A percentile compares a stretch with the other conserved stretches of the same genome.
Conservation (phyloP, 176 grass and related monocot species). For the Carex cristatella region DNA sequence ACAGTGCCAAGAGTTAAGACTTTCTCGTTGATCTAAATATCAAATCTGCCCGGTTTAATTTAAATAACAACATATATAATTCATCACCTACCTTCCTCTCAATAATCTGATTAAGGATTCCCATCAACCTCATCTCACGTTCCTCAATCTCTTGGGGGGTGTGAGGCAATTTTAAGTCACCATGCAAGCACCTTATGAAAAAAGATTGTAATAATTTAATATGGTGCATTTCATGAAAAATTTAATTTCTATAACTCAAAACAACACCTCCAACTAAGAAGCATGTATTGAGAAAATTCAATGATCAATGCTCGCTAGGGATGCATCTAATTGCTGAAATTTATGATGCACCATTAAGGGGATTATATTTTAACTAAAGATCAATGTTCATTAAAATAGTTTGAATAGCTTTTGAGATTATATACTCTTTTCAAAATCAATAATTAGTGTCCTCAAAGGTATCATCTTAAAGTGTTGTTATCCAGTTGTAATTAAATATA, state of each 20-base stretch:
- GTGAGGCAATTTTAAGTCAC: background rate
- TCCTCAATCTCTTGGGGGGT: background rate
- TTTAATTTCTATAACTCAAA: background rate
- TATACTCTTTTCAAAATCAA: background rate
- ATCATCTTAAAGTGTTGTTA: background rate
- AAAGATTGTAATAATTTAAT: background rate
- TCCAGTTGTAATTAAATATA: background rate
- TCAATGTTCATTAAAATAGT: background rate
- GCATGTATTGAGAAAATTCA: background rate
- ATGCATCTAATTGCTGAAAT: background rate
- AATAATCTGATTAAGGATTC: background rate
- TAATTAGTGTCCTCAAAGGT: background rate
- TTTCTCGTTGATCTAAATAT: background rate
- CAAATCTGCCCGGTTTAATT: background rate
- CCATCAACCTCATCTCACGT: background rate
- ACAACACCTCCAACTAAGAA: background rate
- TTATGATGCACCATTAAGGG: background rate
- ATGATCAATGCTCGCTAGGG: background rate
- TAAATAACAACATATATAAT: background rate
- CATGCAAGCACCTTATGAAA: background rate
- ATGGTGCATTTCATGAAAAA: background rate
- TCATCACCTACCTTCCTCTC: conserved; percentile 15
- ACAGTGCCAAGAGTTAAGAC: too few relatives aligned
- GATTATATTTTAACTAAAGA: background rate
- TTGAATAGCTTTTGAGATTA: background rate